Conservation (phyloP, 202 grass and related monocot species). For the Digitaria exilis region DNA sequence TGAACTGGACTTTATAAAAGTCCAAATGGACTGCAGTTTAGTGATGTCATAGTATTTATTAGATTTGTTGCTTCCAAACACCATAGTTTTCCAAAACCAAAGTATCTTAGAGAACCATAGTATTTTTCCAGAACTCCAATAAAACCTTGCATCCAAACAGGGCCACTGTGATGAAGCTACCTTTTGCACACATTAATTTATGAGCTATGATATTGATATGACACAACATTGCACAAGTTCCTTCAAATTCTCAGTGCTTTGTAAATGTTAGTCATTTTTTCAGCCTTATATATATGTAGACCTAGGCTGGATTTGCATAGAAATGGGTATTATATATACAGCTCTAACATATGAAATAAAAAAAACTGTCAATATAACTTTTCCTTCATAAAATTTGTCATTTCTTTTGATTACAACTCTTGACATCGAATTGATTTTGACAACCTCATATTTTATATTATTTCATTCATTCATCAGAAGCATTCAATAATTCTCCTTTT, state of each 20-base stretch:
- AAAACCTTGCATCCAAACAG: background rate
- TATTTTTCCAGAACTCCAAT: background rate
- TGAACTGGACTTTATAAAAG: background rate
- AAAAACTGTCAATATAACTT: background rate
- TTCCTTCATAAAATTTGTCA: slow-evolving; percentile 1
- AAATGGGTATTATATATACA: background rate
- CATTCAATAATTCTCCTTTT: slow-evolving; percentile 1
- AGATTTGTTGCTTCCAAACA: slow-evolving; percentile 1
- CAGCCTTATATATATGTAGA: background rate
- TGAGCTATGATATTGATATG: background rate
- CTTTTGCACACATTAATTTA: background rate
- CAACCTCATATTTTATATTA: slow-evolving; percentile 1
- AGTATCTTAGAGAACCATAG: background rate
- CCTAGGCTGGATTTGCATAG: background rate
- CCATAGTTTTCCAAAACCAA: background rate
- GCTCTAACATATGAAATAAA: background rate
- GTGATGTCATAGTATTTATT: background rate
- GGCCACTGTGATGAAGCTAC: background rate
- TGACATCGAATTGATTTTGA: background rate
- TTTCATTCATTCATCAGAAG: background rate
- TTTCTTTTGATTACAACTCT: background rate
- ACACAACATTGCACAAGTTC: background rate
- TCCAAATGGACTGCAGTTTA: background rate
- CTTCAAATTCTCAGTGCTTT: background rate
- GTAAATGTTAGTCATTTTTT: background rate